Evolutionary conservation across 148 eudicot species (phyloP).

Genomic region (Cornus florida): DNA sequence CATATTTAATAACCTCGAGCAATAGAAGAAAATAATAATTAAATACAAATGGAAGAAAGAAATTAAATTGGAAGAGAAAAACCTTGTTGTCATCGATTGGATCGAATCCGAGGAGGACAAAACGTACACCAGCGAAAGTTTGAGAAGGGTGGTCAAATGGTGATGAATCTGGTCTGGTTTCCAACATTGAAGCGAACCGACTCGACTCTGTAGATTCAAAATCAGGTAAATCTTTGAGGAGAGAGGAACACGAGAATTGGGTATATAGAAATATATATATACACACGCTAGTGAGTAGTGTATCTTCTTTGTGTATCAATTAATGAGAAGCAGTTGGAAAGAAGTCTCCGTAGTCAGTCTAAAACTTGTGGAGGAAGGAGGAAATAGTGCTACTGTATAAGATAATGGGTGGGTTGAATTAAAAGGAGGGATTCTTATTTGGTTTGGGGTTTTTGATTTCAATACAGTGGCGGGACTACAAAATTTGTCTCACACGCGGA

Average conservation of each 20-base stretch:
- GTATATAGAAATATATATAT: not conserved
- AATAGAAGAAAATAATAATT: too few relatives aligned
- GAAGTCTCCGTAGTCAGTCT: not conserved
- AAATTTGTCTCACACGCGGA: too few relatives aligned
- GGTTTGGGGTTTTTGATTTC: conserved; percentile 17
- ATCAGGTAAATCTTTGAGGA: not conserved
- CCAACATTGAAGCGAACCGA: conserved; percentile 27
- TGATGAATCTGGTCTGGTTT: conserved; percentile 20
- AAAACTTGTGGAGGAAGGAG: conserved; percentile 34
- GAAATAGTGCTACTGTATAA: not conserved
- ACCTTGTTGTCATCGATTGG: conserved; percentile 38
- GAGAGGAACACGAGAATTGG: not conserved
- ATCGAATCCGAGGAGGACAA: conserved; percentile 61
- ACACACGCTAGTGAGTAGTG: too few relatives aligned
- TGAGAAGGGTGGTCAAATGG: conserved; percentile 22
- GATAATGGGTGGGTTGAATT: not conserved
- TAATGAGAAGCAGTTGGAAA: not conserved
- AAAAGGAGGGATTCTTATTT: conserved; percentile 3
- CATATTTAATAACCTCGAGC: too few relatives aligned
- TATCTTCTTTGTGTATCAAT: too few relatives aligned
- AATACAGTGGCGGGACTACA: conserved; percentile 25
- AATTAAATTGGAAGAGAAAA: not conserved
- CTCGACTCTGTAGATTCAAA: not conserved
- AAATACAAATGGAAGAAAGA: not conserved
- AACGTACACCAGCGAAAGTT: conserved; percentile 47